These are phyloP conservation scores for Ophiocordyceps polyrhachis-furcata DNA, from an alignment of 2,329 filamentous ascomycete species.

Conservation along the genomic window DNA sequence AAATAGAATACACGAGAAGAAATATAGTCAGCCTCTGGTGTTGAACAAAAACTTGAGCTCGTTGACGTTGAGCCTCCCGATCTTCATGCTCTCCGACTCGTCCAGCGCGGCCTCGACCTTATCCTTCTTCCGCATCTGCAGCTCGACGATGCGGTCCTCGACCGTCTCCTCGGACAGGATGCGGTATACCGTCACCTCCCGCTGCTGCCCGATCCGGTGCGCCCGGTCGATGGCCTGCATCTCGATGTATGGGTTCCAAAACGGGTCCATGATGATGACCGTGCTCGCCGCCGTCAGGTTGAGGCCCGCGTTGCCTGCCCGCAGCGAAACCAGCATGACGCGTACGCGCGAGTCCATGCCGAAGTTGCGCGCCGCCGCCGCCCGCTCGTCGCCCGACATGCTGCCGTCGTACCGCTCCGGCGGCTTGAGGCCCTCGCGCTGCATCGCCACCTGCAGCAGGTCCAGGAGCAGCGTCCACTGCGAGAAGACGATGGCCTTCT, in stretches of 20 bases:
- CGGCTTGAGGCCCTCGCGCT: slow-evolving; percentile 40
- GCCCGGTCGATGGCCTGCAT: slow-evolving; percentile 83
- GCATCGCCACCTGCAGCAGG: slow-evolving; percentile 52
- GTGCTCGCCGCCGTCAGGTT: slow-evolving; percentile 71
- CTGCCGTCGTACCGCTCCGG: slow-evolving; percentile 64
- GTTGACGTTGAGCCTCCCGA: slow-evolving; percentile 44
- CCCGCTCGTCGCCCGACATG: slow-evolving; percentile 52
- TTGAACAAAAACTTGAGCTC: slow-evolving; percentile 56
- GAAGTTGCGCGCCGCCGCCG: slow-evolving; percentile 47
- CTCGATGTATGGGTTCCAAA: slow-evolving; percentile 89
- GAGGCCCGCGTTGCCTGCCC: slow-evolving; percentile 67
- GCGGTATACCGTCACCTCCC: slow-evolving; percentile 60
- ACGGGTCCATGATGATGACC: slow-evolving; percentile 81
- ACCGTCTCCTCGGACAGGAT: slow-evolving; percentile 62
- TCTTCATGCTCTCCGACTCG: slow-evolving; percentile 46
- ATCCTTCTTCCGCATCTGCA: slow-evolving; percentile 63
- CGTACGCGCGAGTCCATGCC: slow-evolving; percentile 44
- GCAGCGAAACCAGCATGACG: slow-evolving; percentile 66
- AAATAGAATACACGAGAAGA: too few relatives aligned
- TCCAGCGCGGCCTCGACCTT: slow-evolving; percentile 67
- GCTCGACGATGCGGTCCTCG: slow-evolving; percentile 64
- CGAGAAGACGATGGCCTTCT: slow-evolving; percentile 58
- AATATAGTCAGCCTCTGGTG: too few relatives aligned
- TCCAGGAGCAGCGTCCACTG: slow-evolving; percentile 64
- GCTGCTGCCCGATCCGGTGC: slow-evolving; percentile 67